phyloP scores from a whole-genome alignment of 768 basidiomycete genomes.

The Panellus pusillus region DNA sequence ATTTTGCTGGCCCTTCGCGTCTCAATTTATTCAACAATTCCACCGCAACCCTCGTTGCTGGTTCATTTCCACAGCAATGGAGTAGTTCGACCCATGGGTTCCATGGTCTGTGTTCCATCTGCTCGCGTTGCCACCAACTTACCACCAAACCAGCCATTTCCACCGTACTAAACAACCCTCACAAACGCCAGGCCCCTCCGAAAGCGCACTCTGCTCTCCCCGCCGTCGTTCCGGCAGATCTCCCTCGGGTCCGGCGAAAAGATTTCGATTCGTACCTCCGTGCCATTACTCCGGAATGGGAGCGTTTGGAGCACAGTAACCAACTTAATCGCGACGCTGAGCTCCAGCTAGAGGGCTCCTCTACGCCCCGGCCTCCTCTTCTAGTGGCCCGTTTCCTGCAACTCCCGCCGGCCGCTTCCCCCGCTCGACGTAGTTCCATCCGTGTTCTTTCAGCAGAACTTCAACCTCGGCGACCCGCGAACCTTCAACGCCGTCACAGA shows the following conservation, averaged over 20 bases:
- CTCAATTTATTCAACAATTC: slow-evolving; percentile 53
- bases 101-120: slow-evolving; percentile 59
- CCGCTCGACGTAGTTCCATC: slow-evolving; percentile 74
- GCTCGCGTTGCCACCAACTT: not conserved
- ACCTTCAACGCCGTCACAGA: slow-evolving; percentile 80
- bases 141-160: slow-evolving; percentile 69
- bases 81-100: slow-evolving; percentile 84
- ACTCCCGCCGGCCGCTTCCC: slow-evolving; percentile 52
- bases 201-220: slow-evolving; percentile 84
- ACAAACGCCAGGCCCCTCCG: slow-evolving; percentile 80
- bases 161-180: slow-evolving; percentile 89
- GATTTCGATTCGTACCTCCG: slow-evolving; percentile 85
- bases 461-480: slow-evolving; percentile 78
- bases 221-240: slow-evolving; percentile 65
- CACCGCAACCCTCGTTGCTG: slow-evolving; percentile 44
- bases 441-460: slow-evolving; percentile 76
- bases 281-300: slow-evolving; percentile 75
- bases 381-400: slow-evolving; percentile 28
- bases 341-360: slow-evolving; percentile 36
- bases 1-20: slow-evolving; percentile 57
- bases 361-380: slow-evolving; percentile 24
- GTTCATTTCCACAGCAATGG: slow-evolving; percentile 65
- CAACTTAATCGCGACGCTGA: slow-evolving; percentile 39
- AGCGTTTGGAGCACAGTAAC: slow-evolving; percentile 57
- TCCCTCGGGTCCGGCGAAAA: slow-evolving; percentile 77